These are phyloP conservation scores for Pseudopithomyces chartarum DNA, from an alignment of 2,329 filamentous ascomycete species.

Conservation along the genomic window DNA sequence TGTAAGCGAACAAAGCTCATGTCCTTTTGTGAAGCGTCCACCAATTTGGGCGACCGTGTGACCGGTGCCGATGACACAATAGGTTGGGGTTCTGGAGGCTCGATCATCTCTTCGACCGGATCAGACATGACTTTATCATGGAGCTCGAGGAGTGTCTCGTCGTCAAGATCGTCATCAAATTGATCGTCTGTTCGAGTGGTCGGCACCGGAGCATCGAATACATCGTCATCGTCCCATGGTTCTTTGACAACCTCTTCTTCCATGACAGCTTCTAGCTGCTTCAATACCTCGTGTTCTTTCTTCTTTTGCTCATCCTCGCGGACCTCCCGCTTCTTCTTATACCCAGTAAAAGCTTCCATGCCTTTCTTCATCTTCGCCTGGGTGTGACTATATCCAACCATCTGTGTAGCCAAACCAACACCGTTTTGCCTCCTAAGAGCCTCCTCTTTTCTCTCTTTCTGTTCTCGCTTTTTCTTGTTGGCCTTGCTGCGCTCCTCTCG, in stretches of 20 bases:
- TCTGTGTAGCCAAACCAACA: slow-evolving; percentile 44
- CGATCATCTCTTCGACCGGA: slow-evolving; percentile 18
- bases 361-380: slow-evolving; percentile 44
- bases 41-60: neutral
- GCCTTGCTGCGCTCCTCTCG: slow-evolving; percentile 34
- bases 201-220: slow-evolving; percentile 17
- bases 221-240: slow-evolving; percentile 35
- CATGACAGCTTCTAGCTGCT: slow-evolving; percentile 26
- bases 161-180: slow-evolving; percentile 40
- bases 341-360: slow-evolving; percentile 44
- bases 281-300: slow-evolving; percentile 23
- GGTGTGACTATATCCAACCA: slow-evolving; percentile 45
- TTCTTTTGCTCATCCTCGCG: slow-evolving; percentile 26
- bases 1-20: slow-evolving; percentile 32
- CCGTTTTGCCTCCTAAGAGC: slow-evolving; percentile 34
- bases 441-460: slow-evolving; percentile 38
- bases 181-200: slow-evolving; percentile 15
- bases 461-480: slow-evolving; percentile 37
- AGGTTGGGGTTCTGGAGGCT: slow-evolving; percentile 4
- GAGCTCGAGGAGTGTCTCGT: slow-evolving; percentile 36
- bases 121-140: slow-evolving; percentile 36
- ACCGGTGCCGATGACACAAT: slow-evolving; percentile 5
- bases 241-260: slow-evolving; percentile 33
- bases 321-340: slow-evolving; percentile 29
- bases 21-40: slow-evolving; percentile 16